Base-by-base conservation (phyloP, 805 yeast species). In the Ogataea trehalophila region DNA sequence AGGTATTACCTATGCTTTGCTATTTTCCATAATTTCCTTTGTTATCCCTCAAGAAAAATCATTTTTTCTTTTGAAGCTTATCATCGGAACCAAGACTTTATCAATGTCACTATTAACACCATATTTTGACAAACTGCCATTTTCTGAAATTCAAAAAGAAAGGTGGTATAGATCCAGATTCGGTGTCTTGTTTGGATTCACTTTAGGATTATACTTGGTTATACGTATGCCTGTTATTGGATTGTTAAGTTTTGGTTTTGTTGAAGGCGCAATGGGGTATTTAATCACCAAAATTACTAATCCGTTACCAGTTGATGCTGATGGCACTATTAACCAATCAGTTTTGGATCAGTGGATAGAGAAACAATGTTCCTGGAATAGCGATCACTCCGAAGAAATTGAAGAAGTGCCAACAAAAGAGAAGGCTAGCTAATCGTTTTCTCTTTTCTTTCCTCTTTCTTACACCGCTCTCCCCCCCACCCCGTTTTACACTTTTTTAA, bases 141-240 rank as follows among this genome's bases (percentile, higher is more conserved):
- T 77, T 47, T 61, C 72, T 5, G 58, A 57, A 5, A 52, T 62
- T n/a, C 77, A 76, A 45, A 66, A 68, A 38, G 62, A 68, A 16
- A 71, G 67, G 45, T 80, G 85, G 85, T 62, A 70, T 41, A 66
- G 67, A 13, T 70, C 79, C 14, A 68, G 85, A 37, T 79, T 76
- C 46, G 85, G 84, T 0, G 69, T 76, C 31, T 61, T 81, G 43
- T 74, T 75, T 51, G 85, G 84, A 6, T 79, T 79, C 52, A 79
- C 83, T 3, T 57, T 76, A 8, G 71, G 70, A 41, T 75, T 71
- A 59, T 79, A 68, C 52, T 52, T 66, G 45, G 58, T 77, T 42
- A 60, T 78, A 45, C 61, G 64, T 35, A 58, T 72, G 16, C 82
- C 81, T 0, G 69, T 70, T 53, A 55, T 75, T 4, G 75, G 82